phyloP scores from a whole-genome alignment of 495 filamentous ascomycete species.

The Melanomma pulvis-pyrius region DNA sequence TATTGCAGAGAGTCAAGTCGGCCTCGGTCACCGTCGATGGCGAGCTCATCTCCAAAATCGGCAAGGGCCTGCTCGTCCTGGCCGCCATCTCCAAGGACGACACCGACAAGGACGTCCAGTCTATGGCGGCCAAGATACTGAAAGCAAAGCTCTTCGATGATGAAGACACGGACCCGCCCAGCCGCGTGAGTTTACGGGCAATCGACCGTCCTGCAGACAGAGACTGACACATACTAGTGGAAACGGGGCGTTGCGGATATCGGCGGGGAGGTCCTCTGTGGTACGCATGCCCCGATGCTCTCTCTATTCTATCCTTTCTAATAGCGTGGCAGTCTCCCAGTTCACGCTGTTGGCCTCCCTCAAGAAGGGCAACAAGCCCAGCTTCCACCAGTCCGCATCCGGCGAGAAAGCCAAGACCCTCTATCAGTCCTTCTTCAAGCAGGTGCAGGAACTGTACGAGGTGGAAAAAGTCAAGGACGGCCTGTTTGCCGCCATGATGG shows the following conservation, averaged over 20 bases:
- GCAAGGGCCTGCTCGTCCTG: conserved; percentile 86
- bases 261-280: conserved; percentile 85
- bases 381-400: conserved; percentile 87
- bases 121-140: conserved; percentile 79
- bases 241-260: conserved; percentile 86
- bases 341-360: conserved; percentile 92
- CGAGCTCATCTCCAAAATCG: conserved; percentile 84
- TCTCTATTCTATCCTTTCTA: background rate
- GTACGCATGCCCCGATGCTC: conserved; percentile 53
- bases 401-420: conserved; percentile 74
- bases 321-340: conserved; percentile 76
- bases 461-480: conserved; percentile 86
- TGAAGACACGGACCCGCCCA: conserved; percentile 57
- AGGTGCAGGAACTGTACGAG: conserved; percentile 71
- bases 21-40: conserved; percentile 98
- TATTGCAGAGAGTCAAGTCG: conserved; percentile 92
- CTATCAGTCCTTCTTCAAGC: conserved; percentile 80
- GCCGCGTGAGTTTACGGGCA: conserved; percentile 26
- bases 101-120: conserved; percentile 82
- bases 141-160: conserved; percentile 91
- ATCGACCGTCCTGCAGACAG: conserved; percentile 12
- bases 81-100: conserved; percentile 90
- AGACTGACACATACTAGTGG: conserved; percentile 60
- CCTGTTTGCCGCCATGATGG: conserved; percentile 98
- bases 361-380: conserved; percentile 92